Evolutionary conservation across 2,329 filamentous ascomycete genomes (phyloP).

Genomic region (Sporothrix inflata): DNA sequence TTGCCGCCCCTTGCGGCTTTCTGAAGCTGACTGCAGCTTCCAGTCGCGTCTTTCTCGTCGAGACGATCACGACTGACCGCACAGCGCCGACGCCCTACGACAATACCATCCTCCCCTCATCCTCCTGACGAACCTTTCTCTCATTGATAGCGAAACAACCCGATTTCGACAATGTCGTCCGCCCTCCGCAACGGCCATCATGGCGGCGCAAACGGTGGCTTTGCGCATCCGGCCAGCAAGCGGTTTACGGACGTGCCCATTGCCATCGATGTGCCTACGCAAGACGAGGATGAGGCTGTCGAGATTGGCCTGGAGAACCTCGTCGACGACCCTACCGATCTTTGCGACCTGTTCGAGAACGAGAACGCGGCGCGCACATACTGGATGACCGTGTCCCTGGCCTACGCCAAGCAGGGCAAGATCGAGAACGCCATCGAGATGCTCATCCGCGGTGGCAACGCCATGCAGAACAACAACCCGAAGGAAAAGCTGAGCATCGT

Average conservation of each 20-base stretch:
- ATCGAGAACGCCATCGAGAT: constrained; percentile 80
- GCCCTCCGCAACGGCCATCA: constrained; percentile 48
- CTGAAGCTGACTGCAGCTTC: constrained; percentile 16
- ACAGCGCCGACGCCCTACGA: constrained; percentile 13
- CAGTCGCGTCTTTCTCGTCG: constrained; percentile 13
- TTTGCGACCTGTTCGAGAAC: constrained; percentile 93
- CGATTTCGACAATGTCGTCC: constrained; percentile 45
- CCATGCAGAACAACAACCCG: constrained; percentile 69
- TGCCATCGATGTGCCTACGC: constrained; percentile 68
- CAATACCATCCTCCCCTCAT: constrained; percentile 4
- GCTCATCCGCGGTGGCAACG: constrained; percentile 72
- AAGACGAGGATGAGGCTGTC: constrained; percentile 74
- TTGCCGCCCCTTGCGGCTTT: constrained; percentile 17
- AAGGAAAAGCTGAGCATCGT: constrained; percentile 86
- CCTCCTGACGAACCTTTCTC: neutral
- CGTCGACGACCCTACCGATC: constrained; percentile 89
- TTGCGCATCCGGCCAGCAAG: constrained; percentile 49
- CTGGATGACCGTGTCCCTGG: constrained; percentile 97
- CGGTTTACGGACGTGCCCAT: constrained; percentile 68
- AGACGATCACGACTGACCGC: constrained; percentile 2
- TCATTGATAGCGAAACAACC: neutral
- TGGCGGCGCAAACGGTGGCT: constrained; percentile 50
- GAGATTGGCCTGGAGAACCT: constrained; percentile 92
- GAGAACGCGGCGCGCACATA: constrained; percentile 88
- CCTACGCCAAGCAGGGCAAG: constrained; percentile 95